These are phyloP conservation scores for Kandelia obovata DNA, from an alignment of 345 rosid genomes.

Conservation along the genomic window DNA sequence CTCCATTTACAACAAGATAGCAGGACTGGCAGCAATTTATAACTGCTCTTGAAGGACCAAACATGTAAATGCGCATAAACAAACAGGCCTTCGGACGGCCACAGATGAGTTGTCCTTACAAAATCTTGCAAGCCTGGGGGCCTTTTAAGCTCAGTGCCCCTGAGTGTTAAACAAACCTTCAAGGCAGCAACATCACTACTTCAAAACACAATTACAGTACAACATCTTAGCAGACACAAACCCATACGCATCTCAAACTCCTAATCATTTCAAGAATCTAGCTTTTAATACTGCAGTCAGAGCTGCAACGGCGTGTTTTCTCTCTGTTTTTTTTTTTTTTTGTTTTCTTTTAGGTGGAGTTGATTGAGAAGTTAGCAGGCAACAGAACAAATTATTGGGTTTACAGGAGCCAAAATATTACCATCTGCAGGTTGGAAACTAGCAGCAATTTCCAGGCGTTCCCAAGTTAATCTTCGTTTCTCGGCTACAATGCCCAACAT, in stretches of 20 bases:
- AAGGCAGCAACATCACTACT: constrained; percentile 18
- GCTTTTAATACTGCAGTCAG: constrained; percentile 11
- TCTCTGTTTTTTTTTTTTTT: no score
- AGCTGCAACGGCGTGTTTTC: constrained; percentile 4
- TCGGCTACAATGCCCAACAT: constrained; percentile 38
- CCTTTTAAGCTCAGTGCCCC: constrained; percentile 8
- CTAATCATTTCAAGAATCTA: constrained; percentile 14
- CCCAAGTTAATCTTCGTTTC: constrained; percentile 61
- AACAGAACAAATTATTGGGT: constrained; percentile 39
- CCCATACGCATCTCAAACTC: constrained; percentile 19
- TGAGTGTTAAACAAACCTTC: constrained; percentile 23
- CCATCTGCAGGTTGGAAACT: constrained; percentile 27
- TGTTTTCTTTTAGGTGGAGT: background rate
- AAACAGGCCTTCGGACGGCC: constrained; percentile 16
- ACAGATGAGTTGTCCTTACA: constrained; percentile 23
- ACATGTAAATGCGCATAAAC: constrained; percentile 6
- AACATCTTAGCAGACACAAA: constrained; percentile 25
- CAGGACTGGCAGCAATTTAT: background rate
- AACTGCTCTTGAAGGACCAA: constrained; percentile 23
- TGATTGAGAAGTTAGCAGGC: constrained; percentile 42
- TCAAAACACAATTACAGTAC: constrained; percentile 20
- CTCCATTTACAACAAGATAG: background rate
- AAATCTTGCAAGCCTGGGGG: constrained; percentile 25
- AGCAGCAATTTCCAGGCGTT: constrained; percentile 57
- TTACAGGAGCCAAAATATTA: constrained; percentile 29